Evolutionary conservation across 2,329 filamentous ascomycete genomes (phyloP).

Genomic region (Aspergillus glaucus): DNA sequence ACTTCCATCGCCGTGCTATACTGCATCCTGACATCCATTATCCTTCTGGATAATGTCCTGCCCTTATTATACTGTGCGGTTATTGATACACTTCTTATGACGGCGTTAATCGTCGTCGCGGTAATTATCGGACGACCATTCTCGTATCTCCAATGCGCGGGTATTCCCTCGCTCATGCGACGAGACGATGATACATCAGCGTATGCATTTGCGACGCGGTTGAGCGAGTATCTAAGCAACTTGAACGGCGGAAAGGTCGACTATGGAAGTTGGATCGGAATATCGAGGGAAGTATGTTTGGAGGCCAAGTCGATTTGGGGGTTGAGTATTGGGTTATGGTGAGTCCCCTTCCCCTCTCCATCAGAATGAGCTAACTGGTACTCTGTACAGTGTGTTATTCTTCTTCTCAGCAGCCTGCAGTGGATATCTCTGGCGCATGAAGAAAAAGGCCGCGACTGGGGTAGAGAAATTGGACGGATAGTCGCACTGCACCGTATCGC

Average conservation of each 20-base stretch:
- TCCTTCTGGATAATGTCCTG: constrained; percentile 70
- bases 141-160: constrained; percentile 66
- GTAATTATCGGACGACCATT: constrained; percentile 74
- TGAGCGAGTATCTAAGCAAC: constrained; percentile 48
- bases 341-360: constrained; percentile 22
- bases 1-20: constrained; percentile 74
- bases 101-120: constrained; percentile 71
- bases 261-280: constrained; percentile 53
- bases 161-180: constrained; percentile 28
- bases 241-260: constrained; percentile 43
- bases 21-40: constrained; percentile 70
- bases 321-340: constrained; percentile 70
- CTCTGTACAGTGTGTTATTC: constrained; percentile 53
- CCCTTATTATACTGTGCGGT: constrained; percentile 64
- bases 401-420: constrained; percentile 56
- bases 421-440: constrained; percentile 57
- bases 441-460: constrained; percentile 36
- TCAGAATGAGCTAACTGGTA: neutral
- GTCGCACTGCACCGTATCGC: neutral
- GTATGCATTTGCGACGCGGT: constrained; percentile 49
- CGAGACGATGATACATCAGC: constrained; percentile 41
- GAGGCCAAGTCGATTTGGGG: constrained; percentile 88
- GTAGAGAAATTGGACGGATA: constrained; percentile 14
- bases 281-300: constrained; percentile 62
- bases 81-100: constrained; percentile 62